These are phyloP conservation scores for Brassica hybrid DNA, from an alignment of 441 rosid species.

Conservation along the genomic window DNA sequence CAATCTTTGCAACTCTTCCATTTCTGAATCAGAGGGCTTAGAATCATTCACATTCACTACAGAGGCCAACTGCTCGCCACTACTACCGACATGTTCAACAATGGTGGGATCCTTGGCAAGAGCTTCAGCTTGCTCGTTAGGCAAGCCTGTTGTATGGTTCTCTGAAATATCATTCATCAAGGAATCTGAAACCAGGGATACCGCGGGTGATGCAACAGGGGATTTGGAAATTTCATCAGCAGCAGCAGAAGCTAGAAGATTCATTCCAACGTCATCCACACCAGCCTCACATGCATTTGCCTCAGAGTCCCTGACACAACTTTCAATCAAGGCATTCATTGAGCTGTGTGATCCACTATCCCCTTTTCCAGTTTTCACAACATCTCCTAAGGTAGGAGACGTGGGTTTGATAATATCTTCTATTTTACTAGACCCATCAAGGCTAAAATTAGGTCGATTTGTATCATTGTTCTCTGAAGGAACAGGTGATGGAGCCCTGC, in stretches of 20 bases:
- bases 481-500: conserved; percentile 73
- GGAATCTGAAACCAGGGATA: conserved; percentile 56
- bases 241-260: conserved; percentile 95
- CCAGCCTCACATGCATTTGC: conserved; percentile 51
- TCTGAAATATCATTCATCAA: conserved; percentile 47
- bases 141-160: conserved; percentile 43
- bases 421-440: conserved; percentile 54
- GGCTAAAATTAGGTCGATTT: conserved; percentile 44
- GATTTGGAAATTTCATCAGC: conserved; percentile 88
- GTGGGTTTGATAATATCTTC: conserved; percentile 52
- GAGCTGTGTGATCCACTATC: conserved; percentile 70
- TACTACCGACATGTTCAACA: conserved; percentile 44
- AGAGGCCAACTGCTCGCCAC: conserved; percentile 35
- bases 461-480: conserved; percentile 56
- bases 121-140: conserved; percentile 44
- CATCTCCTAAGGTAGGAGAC: conserved; percentile 56
- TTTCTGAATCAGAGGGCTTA: conserved; percentile 42
- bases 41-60: conserved; percentile 37
- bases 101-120: conserved; percentile 37
- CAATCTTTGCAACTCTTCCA: conserved; percentile 48
- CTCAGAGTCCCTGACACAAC: conserved; percentile 81
- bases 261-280: conserved; percentile 96
- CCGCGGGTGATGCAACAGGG: conserved; percentile 57
- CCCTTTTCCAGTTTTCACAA: conserved; percentile 54
- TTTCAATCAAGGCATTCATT: conserved; percentile 90